A percentile compares a stretch with the other conserved stretches of the same genome.
These are phyloP conservation scores for Tricholoma saponaceum DNA, from an alignment of 768 basidiomycete genomes.

Conservation along the genomic window DNA sequence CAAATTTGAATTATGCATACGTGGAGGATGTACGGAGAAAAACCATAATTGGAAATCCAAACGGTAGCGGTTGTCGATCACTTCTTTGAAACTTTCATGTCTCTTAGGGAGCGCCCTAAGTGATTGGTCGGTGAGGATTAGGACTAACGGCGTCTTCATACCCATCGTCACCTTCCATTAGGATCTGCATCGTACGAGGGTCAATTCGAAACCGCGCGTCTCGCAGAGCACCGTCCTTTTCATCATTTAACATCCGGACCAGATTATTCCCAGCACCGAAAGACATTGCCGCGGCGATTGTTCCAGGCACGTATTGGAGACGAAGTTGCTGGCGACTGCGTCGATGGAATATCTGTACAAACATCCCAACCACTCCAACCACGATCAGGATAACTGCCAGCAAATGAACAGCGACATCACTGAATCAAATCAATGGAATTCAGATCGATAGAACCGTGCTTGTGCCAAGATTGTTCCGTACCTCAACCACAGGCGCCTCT, in stretches of 20 bases:
- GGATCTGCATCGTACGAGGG: conserved; percentile 42
- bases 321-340: conserved; percentile 38
- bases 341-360: conserved; percentile 46
- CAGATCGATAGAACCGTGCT: background rate
- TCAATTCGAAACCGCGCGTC: conserved; percentile 50
- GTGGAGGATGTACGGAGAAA: too few species aligned
- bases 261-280: conserved; percentile 49
- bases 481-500: conserved; percentile 48
- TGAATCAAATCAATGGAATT: conserved; percentile 16
- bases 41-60: too few species aligned
- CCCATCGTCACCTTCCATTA: conserved; percentile 41
- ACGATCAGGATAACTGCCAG: conserved; percentile 37
- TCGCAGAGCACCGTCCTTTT: conserved; percentile 33
- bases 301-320: conserved; percentile 47
- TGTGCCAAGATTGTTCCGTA: conserved; percentile 11
- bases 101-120: background rate
- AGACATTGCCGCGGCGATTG: conserved; percentile 53
- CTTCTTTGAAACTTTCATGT: too few species aligned
- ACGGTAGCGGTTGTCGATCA: too few species aligned
- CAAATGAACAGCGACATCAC: conserved; percentile 39
- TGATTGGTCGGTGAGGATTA: background rate
- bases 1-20: too few species aligned
- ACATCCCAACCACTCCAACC: conserved; percentile 36
- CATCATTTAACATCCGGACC: conserved; percentile 37
- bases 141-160: background rate